Evolutionary conservation across 73 alveolate species (phyloP).

Genomic region (Durusdinium trenchii): DNA sequence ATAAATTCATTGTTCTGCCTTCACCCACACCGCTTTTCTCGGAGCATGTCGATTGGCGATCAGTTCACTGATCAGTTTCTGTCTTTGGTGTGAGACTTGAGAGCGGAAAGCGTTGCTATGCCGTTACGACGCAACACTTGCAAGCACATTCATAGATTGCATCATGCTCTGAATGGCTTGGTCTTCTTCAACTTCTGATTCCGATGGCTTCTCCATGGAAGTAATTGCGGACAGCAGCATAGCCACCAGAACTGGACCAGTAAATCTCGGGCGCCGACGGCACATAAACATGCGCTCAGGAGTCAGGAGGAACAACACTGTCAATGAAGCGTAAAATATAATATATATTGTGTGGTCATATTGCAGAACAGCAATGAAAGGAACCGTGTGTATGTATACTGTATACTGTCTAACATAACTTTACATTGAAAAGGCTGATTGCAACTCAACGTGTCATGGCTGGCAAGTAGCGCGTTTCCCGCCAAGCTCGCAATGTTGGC

Average conservation of each 20-base stretch:
- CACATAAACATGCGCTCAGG: no score
- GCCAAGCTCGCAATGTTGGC: no score
- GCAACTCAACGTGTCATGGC: no score
- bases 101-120: neutral
- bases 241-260: neutral
- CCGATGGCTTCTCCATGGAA: neutral
- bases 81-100: neutral
- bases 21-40: neutral
- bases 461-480: no score
- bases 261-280: neutral
- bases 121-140: neutral
- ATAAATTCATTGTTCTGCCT: neutral
- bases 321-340: no score
- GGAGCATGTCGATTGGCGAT: no score
- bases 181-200: neutral
- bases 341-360: no score
- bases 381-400: no score
- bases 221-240: neutral
- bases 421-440: no score
- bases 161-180: neutral
- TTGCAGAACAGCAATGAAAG: no score
- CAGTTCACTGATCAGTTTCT: neutral
- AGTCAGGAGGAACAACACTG: no score
- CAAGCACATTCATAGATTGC: neutral
- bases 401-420: no score